Base-by-base conservation (phyloP, 306 rosid species). In the Hippophae tibetana region DNA sequence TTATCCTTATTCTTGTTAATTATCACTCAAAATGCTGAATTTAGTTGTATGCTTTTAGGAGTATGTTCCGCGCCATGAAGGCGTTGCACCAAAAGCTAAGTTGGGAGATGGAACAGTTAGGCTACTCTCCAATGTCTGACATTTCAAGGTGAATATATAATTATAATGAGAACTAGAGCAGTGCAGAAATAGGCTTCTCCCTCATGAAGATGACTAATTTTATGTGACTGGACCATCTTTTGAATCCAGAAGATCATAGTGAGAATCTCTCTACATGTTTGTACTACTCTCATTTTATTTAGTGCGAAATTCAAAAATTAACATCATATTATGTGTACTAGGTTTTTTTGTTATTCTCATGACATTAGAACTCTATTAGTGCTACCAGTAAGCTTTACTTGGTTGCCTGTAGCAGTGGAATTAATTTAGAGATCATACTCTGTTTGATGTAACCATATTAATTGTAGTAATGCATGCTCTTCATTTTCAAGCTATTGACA, bases 61-160 rank as follows among this genome's bases (percentile, higher is more conserved):
- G 52, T 90, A 87, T 63, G 58, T 81, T 68, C 98, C 98, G 1
- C 72, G 85, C 57, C 98, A 90, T 51, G 96, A 90, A 70, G 80
- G 79, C 72, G 96, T 87, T 71, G 96, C 95, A 31, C 75, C 98
- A 7, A 85, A 18, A 83, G 92, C 75, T 76, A 70, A 90, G 87
- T 78, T 90, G 98, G 98, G 98, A 87, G 70, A 81, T 23, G 45
- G 94, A 82, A 41, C 82, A 75, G 31, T 63, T 76, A 31, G 38
- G 38, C 5, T 76, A 78, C 74, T 54, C 85, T n/a, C 67, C 79
- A 31, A 54, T 57, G 44, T 56, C 66, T 71, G 84, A 80, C n/a
- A 77, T 74, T 54, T 75, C 79, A 57, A 78, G 79, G 67, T 77
- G 81, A 79, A 69, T 58, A 65, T 53, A 38, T 2, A 31, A 31